Conservation (phyloP, 208 protist species). For the Crithidia fasciculata region DNA sequence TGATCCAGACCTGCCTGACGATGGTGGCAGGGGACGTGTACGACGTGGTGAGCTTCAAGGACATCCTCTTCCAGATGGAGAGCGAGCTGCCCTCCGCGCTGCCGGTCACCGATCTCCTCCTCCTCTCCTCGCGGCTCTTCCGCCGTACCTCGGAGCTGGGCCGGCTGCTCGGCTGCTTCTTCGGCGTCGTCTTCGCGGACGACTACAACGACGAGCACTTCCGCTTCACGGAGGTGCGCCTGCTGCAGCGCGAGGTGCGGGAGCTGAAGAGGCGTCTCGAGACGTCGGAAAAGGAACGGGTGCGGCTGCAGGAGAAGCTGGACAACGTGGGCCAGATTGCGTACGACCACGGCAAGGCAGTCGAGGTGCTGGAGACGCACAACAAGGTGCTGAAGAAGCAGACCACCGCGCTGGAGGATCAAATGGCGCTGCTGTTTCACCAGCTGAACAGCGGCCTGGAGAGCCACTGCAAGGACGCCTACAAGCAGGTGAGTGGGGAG, state of each 20-base stretch:
- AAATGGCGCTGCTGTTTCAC: slow-evolving; percentile 92
- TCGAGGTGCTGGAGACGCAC: slow-evolving; percentile 87
- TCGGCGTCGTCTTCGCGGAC: slow-evolving; percentile 87
- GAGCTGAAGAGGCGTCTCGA: slow-evolving; percentile 63
- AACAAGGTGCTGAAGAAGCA: slow-evolving; percentile 84
- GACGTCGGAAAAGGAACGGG: slow-evolving; percentile 71
- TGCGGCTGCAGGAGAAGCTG: slow-evolving; percentile 70
- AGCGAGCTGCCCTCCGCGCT: slow-evolving; percentile 69
- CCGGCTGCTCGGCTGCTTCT: slow-evolving; percentile 85
- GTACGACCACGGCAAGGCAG: slow-evolving; percentile 77
- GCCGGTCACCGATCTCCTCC: slow-evolving; percentile 85
- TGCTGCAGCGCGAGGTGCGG: slow-evolving; percentile 75
- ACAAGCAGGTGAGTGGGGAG: slow-evolving; percentile 73
- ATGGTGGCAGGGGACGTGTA: slow-evolving; percentile 83
- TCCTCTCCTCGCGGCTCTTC: slow-evolving; percentile 90
- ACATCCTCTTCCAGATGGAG: slow-evolving; percentile 86
- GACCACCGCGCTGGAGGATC: slow-evolving; percentile 85
- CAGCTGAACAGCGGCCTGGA: slow-evolving; percentile 87
- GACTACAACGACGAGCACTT: slow-evolving; percentile 89
- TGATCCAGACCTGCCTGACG: slow-evolving; percentile 71
- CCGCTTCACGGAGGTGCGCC: slow-evolving; percentile 85
- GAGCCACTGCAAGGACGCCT: slow-evolving; percentile 74
- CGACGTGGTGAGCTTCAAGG: slow-evolving; percentile 90
- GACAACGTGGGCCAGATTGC: slow-evolving; percentile 80
- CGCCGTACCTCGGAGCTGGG: slow-evolving; percentile 79